phyloP scores from a whole-genome alignment of 108 stramenopile species.

The Cylindrotheca fusiformis region DNA sequence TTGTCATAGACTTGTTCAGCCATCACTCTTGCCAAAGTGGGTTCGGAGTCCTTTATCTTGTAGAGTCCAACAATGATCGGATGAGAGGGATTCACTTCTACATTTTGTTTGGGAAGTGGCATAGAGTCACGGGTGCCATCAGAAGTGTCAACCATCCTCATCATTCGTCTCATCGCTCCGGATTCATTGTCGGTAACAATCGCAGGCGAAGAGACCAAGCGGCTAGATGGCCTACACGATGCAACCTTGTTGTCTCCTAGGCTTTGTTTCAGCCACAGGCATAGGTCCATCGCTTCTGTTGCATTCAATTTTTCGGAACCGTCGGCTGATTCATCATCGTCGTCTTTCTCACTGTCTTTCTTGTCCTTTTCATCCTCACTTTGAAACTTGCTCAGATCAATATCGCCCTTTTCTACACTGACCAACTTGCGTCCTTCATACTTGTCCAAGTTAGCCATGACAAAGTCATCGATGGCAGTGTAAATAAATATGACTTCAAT shows the following conservation, averaged over 20 bases:
- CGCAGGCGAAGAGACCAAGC: slow-evolving; percentile 91
- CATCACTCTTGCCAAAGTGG: slow-evolving; percentile 69
- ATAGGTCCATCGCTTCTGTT: slow-evolving; percentile 82
- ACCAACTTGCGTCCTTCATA: slow-evolving; percentile 89
- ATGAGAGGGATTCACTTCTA: slow-evolving; percentile 97
- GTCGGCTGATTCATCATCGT: slow-evolving; percentile 33
- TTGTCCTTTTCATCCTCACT: slow-evolving; percentile 37
- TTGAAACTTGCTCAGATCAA: slow-evolving; percentile 48
- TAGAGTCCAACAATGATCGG: slow-evolving; percentile 87
- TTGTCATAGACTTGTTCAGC: slow-evolving; percentile 97
- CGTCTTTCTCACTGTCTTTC: slow-evolving; percentile 37
- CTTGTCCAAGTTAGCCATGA: slow-evolving; percentile 90
- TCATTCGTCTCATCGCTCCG: slow-evolving; percentile 94
- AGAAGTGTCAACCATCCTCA: slow-evolving; percentile 94
- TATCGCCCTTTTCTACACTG: slow-evolving; percentile 85
- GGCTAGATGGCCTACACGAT: slow-evolving; percentile 77
- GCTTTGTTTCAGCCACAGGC: slow-evolving; percentile 77
- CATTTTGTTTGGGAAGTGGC: slow-evolving; percentile 90
- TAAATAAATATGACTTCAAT: slow-evolving; percentile 94
- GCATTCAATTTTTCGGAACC: slow-evolving; percentile 38
- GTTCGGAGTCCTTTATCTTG: slow-evolving; percentile 58
- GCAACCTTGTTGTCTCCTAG: slow-evolving; percentile 69
- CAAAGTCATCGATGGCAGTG: slow-evolving; percentile 97
- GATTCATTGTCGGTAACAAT: slow-evolving; percentile 98
- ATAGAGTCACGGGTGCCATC: slow-evolving; percentile 67